Conservation (phyloP, 352 stramenopile species). For the Achlya hypogyna region DNA sequence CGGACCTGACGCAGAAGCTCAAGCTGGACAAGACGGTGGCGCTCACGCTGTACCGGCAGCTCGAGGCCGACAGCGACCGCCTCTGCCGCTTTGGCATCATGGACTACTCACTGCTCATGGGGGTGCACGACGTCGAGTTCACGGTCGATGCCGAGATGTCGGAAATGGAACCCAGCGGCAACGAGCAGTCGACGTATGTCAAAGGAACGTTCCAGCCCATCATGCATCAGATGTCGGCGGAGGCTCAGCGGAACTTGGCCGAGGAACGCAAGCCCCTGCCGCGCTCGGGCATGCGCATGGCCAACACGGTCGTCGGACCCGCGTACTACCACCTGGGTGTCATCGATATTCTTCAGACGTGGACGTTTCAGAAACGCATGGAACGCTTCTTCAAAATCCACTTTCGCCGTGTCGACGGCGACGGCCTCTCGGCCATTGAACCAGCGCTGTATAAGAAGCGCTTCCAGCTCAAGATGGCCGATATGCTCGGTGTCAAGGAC, state of each 20-base stretch:
- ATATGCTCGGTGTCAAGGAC: constrained; percentile 70
- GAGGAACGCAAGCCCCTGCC: constrained; percentile 32
- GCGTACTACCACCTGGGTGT: constrained; percentile 86
- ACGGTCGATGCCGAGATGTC: constrained; percentile 49
- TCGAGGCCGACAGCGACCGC: constrained; percentile 73
- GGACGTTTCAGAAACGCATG: constrained; percentile 78
- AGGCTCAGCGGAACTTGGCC: constrained; percentile 40
- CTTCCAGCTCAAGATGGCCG: constrained; percentile 81
- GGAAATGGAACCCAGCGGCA: constrained; percentile 30
- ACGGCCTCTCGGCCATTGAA: constrained; percentile 76
- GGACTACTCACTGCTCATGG: constrained; percentile 88
- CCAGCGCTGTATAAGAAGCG: constrained; percentile 76
- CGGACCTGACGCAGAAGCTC: constrained; percentile 82
- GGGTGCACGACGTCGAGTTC: constrained; percentile 83
- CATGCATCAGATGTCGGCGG: constrained; percentile 35
- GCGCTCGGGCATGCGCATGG: constrained; percentile 72
- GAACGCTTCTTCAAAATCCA: constrained; percentile 85
- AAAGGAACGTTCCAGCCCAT: constrained; percentile 5
- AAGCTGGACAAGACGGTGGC: constrained; percentile 65
- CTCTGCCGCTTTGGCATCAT: constrained; percentile 86
- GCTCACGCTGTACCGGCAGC: constrained; percentile 61
- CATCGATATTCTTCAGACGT: constrained; percentile 88
- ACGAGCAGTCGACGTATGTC: constrained; percentile 27
- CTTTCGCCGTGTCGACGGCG: constrained; percentile 66
- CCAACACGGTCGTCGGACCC: constrained; percentile 78